Evolutionary conservation across 2,329 filamentous ascomycete species (phyloP), one percentile per base, ranked within the genome.

Genomic region (Ilyonectria destructans): DNA sequence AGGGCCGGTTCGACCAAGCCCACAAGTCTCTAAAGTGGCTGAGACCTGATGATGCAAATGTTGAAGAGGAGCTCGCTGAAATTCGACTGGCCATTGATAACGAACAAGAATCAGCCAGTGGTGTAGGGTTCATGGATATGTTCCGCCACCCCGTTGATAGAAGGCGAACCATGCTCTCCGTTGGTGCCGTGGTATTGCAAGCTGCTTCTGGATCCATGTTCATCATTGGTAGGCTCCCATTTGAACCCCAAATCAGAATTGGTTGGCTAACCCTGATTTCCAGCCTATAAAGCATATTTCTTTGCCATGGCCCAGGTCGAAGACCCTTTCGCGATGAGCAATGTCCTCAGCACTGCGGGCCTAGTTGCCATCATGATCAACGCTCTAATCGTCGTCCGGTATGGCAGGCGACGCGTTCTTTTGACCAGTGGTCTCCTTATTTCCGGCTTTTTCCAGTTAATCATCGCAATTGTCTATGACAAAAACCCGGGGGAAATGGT

Each of bases 251-350:
- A 0, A 4, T 1, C 0, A 1, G 2, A 9, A 10, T 0, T 0
- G 10, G 17, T 7, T 7, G 40, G n/a, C 58, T 62, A 9, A 64
- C 2, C 2, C 15, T 2, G 13, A 8, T 3, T 2, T 5, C 7
- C 7, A 74, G 72, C 72, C 2, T 75, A 75, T 12, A 75, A 75
- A 12, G 73, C 73, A 1, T 75, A 75, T 13, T 75, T 75, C 48
- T 75, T 75, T 2, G 69, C 72, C 1, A 75, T 75, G 72, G 73
- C 73, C 0, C 43, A 74, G 13, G 71, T 75, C 0, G 58, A 72
- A 6, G 70, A 69, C 49, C 73, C 73, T 0, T 75, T 75, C 17
- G 73, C 73, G 0, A 75, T 75, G 72, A 72, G 65, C 10, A 75
- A 74, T 3, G 73, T 75, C 10, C 67, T 75, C 0, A 75, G 72